Evolutionary conservation across 2,329 filamentous ascomycete species (phyloP).

Genomic region (Phoma sp.): DNA sequence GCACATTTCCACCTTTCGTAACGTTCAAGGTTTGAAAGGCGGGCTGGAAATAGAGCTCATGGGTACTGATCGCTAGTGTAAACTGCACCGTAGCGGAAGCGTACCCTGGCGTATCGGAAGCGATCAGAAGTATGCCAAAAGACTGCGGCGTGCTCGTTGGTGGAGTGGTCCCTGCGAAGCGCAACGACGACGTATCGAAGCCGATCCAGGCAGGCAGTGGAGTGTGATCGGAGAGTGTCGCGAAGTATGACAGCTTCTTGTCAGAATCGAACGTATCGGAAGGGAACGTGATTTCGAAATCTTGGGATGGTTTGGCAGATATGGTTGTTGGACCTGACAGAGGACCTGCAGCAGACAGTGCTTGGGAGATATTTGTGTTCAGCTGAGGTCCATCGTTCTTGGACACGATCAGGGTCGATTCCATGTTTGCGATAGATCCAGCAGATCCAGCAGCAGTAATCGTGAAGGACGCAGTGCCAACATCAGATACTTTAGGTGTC

Average conservation of each 20-base stretch:
- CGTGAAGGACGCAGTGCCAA: conserved; percentile 66
- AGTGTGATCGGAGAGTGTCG: conserved; percentile 76
- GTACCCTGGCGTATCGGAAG: conserved; percentile 81
- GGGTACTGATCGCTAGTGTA: conserved; percentile 73
- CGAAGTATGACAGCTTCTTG: conserved; percentile 72
- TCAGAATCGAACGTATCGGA: conserved; percentile 66
- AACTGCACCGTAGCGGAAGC: conserved; percentile 70
- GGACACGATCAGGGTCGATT: conserved; percentile 74
- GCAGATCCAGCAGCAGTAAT: conserved; percentile 73
- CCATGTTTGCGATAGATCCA: conserved; percentile 66
- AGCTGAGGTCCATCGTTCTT: conserved; percentile 62
- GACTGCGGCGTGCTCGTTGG: conserved; percentile 70
- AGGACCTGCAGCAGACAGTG: conserved; percentile 64
- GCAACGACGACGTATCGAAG: conserved; percentile 70
- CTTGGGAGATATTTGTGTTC: conserved; percentile 62
- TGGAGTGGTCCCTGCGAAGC: conserved; percentile 75
- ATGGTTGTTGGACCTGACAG: conserved; percentile 66
- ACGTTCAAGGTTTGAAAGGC: conserved; percentile 45
- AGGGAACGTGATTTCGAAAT: conserved; percentile 53
- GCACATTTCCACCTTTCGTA: conserved; percentile 38
- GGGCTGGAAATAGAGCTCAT: conserved; percentile 70
- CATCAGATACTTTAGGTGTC: conserved; percentile 65
- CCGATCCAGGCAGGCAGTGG: conserved; percentile 83
- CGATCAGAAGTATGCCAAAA: conserved; percentile 75
- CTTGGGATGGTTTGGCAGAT: conserved; percentile 42